Evolutionary conservation across 768 basidiomycete species (phyloP), one percentile per base, ranked within the genome.

Genomic region (Tylopilus felleus): DNA sequence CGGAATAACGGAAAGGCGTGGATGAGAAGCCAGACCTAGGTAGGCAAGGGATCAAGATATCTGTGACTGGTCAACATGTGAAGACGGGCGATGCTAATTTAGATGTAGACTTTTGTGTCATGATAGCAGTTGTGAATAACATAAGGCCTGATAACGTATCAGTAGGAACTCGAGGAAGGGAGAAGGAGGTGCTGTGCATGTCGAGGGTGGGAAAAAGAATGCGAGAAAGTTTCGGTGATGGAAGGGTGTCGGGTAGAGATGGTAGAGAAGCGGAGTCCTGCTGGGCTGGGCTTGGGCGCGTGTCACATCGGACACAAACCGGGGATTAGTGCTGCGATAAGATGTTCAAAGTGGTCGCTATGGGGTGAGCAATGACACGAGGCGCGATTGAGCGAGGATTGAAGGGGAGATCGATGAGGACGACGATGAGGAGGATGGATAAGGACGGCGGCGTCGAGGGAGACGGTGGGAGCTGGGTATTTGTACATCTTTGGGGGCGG

Each of bases 401-500:
- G 36, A 13, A 33, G 13, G 14, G 3, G 17, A 14, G 17, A 36
- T 1, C 1, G 36, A n/a, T 9, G 19, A 35, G n/a, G n/a, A 12
- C 3, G 23, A n/a, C 4, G 47, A 17, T 19, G 35, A 19, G 19
- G 46, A 16, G 33, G 29, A 23, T 12, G 21, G 46, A 6, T 3
- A 17, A 19, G 46, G 33, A 5, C 23, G 48, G 44, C 55, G 47
- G n/a, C n/a, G 51, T 35, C 39, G 52, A 29, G 39, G 14, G 35
- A 9, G 41, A 41, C 36, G 29, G 56, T 40, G 56, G 33, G 55
- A 25, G 43, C 8, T 23, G 40, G 36, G 52, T 60, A 59, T 67
- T 60, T 64, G 65, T 67, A 67, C 62, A 60, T 72, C 65, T 72
- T 72, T 70, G 69, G 55, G 55, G 31, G 31, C 13, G 52, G 65